Evolutionary conservation across 1,284 basidiomycete genomes (phyloP), one percentile per base, ranked within the genome.

Genomic region (Fomitiporia mediterranea): DNA sequence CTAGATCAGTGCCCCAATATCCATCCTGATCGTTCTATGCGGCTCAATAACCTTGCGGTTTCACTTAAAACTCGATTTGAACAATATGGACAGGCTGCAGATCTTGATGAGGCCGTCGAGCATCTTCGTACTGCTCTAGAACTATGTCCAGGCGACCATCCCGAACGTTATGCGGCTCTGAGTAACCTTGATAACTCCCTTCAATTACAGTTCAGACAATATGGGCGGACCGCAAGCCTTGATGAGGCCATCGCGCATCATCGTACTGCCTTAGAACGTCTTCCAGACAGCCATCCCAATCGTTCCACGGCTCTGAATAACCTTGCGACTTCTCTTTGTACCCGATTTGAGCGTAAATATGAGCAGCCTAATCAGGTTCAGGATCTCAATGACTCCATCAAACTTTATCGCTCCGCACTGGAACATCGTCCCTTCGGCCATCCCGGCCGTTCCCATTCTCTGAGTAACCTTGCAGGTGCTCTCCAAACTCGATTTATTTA

Each of bases 311-410:
- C 43, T 13, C 25, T 46, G 43, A 17, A 23, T 11, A 30, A 46
- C 27, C 43, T 46, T 30, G 43, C 23, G 19, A 46, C 1, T 28
- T 9, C 9, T 17, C 23, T 46, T 43, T 2, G 15, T 9, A 43
- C 40, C 9, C 40, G 40, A 9, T 43, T 43, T 43, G n/a, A n/a
- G n/a, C n/a, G n/a, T n/a, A n/a, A n/a, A n/a, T n/a, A n/a, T n/a
- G 3, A 43, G 21, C 40, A 43, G 13, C 69, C 25, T 57, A 58
- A 21, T 39, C 39, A 3, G 61, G 64, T 23, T 11, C 65, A 62
- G 23, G 58, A 62, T 6, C 3, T 4, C 3, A n/a, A 37, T 9
- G 39, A 40, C 15, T 15, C 39, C 13, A 40, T 40, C 39, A 8
- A 8, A 17, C 13, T 40, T 8, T 2, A 17, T 2, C 39, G 4